A percentile compares a stretch with the other conserved stretches of the same genome.
Evolutionary conservation across 208 protist species (phyloP).

Genomic region (Trypanosoma melophagium): DNA sequence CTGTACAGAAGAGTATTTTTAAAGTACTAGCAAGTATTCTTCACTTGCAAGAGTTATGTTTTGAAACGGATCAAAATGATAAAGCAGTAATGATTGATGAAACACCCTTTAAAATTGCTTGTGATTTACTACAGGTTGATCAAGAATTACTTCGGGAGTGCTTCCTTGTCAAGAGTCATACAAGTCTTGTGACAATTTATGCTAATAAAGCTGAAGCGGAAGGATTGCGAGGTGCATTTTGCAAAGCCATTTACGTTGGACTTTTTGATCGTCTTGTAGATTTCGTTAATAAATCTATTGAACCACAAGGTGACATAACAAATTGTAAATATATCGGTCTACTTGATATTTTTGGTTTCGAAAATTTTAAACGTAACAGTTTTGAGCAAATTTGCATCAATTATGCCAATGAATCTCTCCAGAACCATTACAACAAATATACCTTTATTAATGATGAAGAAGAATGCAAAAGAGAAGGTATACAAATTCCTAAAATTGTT

Average conservation of each 20-base stretch:
- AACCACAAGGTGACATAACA: slow-evolving; percentile 43
- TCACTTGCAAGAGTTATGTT: slow-evolving; percentile 91
- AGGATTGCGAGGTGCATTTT: slow-evolving; percentile 82
- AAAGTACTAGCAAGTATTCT: slow-evolving; percentile 90
- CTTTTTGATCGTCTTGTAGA: slow-evolving; percentile 90
- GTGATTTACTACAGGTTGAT: slow-evolving; percentile 69
- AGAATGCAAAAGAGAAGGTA: slow-evolving; percentile 85
- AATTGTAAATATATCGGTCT: slow-evolving; percentile 91
- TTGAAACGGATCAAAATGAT: slow-evolving; percentile 77
- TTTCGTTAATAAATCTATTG: slow-evolving; percentile 80
- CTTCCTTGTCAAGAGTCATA: slow-evolving; percentile 81
- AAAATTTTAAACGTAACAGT: slow-evolving; percentile 93
- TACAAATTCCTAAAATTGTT: slow-evolving; percentile 69
- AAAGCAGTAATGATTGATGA: slow-evolving; percentile 62
- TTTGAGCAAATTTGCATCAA: slow-evolving; percentile 99
- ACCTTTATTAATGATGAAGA: slow-evolving; percentile 94
- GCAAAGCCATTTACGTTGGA: slow-evolving; percentile 87
- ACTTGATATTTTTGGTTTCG: slow-evolving; percentile 96
- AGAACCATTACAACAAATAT: slow-evolving; percentile 97
- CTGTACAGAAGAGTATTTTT: slow-evolving; percentile 78
- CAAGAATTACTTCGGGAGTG: slow-evolving; percentile 54
- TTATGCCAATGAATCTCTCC: slow-evolving; percentile 97
- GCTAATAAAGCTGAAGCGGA: slow-evolving; percentile 77
- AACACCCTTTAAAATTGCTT: slow-evolving; percentile 41
- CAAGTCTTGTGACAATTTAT: slow-evolving; percentile 75